Base-by-base conservation (phyloP, 257 asterid species). In the Euphrasia confusa region DNA sequence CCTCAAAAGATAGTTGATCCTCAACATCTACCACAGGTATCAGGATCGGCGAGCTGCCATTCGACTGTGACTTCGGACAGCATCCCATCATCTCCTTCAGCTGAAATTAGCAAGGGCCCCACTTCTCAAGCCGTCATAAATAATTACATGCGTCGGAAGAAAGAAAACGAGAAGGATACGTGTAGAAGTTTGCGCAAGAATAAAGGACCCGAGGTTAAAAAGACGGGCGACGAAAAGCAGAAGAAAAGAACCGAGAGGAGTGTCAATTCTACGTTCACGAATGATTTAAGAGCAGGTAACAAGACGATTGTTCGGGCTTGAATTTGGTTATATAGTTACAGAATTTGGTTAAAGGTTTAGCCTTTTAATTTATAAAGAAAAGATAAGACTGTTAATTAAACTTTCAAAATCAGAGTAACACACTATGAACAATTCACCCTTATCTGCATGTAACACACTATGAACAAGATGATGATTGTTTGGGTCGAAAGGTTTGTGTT, bases 41-140 rank as follows among this genome's bases (percentile, higher is more conserved):
- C 79, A 0, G 84, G 74, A 49, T 75, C 53, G 7, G 69, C 78
- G 55, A 73, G 79, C 71, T 74, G 81, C 69, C 76, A 45, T 42
- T 79, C 80, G 60, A 70, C 82, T 14, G 66, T 73, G 47, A 67
- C 80, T 27, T 74, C 80, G 4, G 84, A 74, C 47, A 77, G 81
- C 78, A 73, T 64, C n/a, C 70, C 74, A 9, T 68, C 78, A 2
- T 74, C 84, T 57, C 76, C 81, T 10, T 75, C 69, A 49, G 75
- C 70, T 56, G 72, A 65, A 42, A 70, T 24, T 66, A 57, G 69
- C 48, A 61, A 63, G 9, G 47, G 62, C 28, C 70, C 14, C 13
- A 66, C 17, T 10, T 35, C 73, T 44, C 32, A 8, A 11, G 28
- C 21, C 61, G 74, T 21, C 35, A 49, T 26, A 10, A 64, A n/a